These are phyloP conservation scores for Plasmopara halstedii DNA, from an alignment of 352 stramenopile species.

Conservation along the genomic window DNA sequence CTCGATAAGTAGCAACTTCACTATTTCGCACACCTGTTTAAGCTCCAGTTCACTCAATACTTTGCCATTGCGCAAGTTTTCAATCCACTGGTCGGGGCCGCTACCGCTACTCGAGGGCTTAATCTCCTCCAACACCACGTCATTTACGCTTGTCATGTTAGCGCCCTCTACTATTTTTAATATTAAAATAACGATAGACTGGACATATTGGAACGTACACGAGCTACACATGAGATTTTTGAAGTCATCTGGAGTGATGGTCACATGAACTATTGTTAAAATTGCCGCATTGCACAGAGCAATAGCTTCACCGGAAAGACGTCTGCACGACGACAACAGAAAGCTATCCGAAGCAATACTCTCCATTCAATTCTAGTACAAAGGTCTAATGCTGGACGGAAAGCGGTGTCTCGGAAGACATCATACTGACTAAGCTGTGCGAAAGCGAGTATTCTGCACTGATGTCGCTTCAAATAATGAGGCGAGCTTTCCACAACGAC, in stretches of 20 bases:
- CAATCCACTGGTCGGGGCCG: slow-evolving; percentile 81
- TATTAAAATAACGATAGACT: slow-evolving; percentile 16
- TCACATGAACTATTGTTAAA: slow-evolving; percentile 15
- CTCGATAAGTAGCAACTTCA: slow-evolving; percentile 88
- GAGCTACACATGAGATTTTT: slow-evolving; percentile 3
- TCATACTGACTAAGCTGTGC: too few relatives aligned
- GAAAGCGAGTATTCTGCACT: too few relatives aligned
- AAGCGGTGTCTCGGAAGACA: too few relatives aligned
- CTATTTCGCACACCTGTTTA: slow-evolving; percentile 85
- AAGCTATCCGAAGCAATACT: too few relatives aligned
- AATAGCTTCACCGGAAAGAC: too few relatives aligned
- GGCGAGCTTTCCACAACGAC: too few relatives aligned
- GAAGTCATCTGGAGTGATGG: slow-evolving; percentile 1
- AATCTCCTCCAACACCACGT: slow-evolving; percentile 46
- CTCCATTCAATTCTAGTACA: too few relatives aligned
- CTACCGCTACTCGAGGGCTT: slow-evolving; percentile 44
- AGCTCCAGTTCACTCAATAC: slow-evolving; percentile 82
- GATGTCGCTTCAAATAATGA: too few relatives aligned
- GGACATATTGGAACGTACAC: slow-evolving; percentile 13
- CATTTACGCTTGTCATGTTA: slow-evolving; percentile 56
- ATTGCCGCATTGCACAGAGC: too few relatives aligned
- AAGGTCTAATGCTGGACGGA: too few relatives aligned
- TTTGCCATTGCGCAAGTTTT: slow-evolving; percentile 66
- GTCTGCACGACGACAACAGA: too few relatives aligned
- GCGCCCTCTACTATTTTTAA: background rate